Evolutionary conservation across 202 grass and related monocot genomes (phyloP), one percentile per base, ranked within the genome.

Genomic region (Hordeum pubiflorum): DNA sequence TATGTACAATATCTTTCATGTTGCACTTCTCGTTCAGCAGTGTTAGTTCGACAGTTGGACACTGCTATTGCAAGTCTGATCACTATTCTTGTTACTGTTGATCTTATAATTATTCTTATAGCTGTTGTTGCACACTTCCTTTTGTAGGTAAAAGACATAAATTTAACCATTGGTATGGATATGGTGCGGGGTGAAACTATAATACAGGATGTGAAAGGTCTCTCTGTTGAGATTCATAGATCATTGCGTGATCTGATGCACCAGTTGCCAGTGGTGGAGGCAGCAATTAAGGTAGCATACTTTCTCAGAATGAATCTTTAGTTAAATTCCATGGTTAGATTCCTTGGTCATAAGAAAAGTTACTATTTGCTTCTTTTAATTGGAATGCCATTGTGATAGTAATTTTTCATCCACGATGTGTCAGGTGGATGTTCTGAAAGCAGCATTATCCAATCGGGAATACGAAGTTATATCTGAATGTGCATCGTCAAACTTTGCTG

Each of bases 391-490:
- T 34, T 74, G 50, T 41, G 34, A 62, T 68, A 77, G 17, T 46
- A 24, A 34, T 88, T 71, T 90, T 78, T 68, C 40, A 76, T 72
- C 20, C 52, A 26, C 3, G 41, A 70, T 80, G 36, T 72, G 41
- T 65, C n/a, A 98, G 95, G 86, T 98, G 63, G 90, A 98, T 81
- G 77, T 93, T 86, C 60, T 97, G 75, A 98, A 98, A 94, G 92
- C 92, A 83, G 79, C 88, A 46, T 59, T 98, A 74, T 98, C 95
- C 77, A 94, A 94, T 76, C 81, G 88, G 70, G 95, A 98, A 84
- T 98, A 98, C 57, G 90, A 94, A 84, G 89, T 98, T 81, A 94
- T 91, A 80, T 91, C 88, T 59, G 95, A 94, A 84, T 98, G 95
- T 82, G 90, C 92, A 10, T 62, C 83, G 55, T 94, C 95, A 56